Percentiles rank a stretch among this genome's conserved stretches.
These are phyloP conservation scores for Boletellus emodensis DNA, from an alignment of 768 basidiomycete genomes.

Conservation along the genomic window DNA sequence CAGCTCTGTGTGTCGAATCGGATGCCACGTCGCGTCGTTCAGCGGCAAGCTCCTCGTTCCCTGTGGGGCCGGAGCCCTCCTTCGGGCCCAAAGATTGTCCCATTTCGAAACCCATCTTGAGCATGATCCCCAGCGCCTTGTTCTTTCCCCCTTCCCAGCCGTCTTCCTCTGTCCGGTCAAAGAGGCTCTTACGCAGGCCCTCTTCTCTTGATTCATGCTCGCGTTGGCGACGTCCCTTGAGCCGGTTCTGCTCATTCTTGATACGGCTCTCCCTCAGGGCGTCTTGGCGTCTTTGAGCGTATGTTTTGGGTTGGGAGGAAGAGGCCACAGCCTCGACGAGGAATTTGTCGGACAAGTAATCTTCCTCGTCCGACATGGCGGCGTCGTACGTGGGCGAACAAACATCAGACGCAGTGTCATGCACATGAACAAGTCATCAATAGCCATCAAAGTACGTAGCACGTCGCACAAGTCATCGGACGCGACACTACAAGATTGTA, in stretches of 20 bases:
- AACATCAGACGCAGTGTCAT: slow-evolving; percentile 17
- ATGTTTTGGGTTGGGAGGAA: slow-evolving; percentile 51
- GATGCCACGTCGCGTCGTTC: not conserved
- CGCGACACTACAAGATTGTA: slow-evolving; percentile 31
- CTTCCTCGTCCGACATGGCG: slow-evolving; percentile 68
- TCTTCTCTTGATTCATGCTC: slow-evolving; percentile 75
- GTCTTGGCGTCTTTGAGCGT: slow-evolving; percentile 67
- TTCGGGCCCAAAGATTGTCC: slow-evolving; percentile 69
- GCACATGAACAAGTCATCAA: slow-evolving; percentile 26
- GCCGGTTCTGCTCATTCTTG: slow-evolving; percentile 65
- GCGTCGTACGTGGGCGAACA: slow-evolving; percentile 8
- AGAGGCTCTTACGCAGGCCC: slow-evolving; percentile 75
- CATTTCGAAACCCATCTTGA: slow-evolving; percentile 90
- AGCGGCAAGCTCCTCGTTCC: slow-evolving; percentile 1
- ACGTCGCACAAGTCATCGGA: slow-evolving; percentile 24
- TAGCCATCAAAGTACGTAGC: slow-evolving; percentile 28
- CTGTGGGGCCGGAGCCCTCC: slow-evolving; percentile 8
- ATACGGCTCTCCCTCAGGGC: slow-evolving; percentile 51
- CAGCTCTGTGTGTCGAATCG: slow-evolving; percentile 43
- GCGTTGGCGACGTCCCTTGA: slow-evolving; percentile 58
- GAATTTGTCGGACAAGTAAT: slow-evolving; percentile 89
- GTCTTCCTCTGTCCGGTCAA: slow-evolving; percentile 69
- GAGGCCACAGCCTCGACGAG: slow-evolving; percentile 41
- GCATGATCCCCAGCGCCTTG: slow-evolving; percentile 87
- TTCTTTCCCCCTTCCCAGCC: slow-evolving; percentile 41